Evolutionary conservation across 768 basidiomycete genomes (phyloP), one percentile per base, ranked within the genome.

Genomic region (Leccinellum luteum): DNA sequence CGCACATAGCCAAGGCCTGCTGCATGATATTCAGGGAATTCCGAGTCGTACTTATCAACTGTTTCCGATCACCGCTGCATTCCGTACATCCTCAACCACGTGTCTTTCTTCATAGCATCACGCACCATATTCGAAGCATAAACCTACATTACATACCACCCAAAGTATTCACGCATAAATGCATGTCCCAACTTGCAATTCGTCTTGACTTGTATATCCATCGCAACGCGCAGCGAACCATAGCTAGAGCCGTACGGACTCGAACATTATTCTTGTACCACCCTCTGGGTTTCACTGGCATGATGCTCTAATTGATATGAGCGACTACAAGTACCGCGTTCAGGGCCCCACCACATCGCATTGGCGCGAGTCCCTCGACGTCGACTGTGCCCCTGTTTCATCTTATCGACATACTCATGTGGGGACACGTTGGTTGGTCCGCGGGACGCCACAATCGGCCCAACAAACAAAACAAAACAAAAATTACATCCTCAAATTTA

Each of bases 221-320:
- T n/a, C 3, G 38, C 51, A 57, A n/a, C 41, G 7, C 47, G 48
- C 49, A 25, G 25, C 25, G 25, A 25, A 25, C 25, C 60, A 50
- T 34, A 30, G 21, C 41, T 65, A 68, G 66, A 68, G 45, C 51
- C 48, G 54, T 58, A 51, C 34, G 49, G 54, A 64, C 48, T 51
- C 51, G 52, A 21, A 13, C 41, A 9, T 38, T 59, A 43, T 64
- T 68, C 59, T 67, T 66, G 67, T 59, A 66, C 48, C n/a, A 19
- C 23, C 35, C 13, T 9, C 34, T 51, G 41, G 50, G 58, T 53
- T 50, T 57, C 59, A 51, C 50, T 23, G 52, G 27, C 50, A 50
- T 4, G 59, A 55, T 28, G 13, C 54, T 48, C 47, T 38, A 34
- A 31, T 34, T 38, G 30, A 23, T 45, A 52, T 35, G 30, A 5